Conservation (phyloP, 2,329 filamentous ascomycete genomes). For the Xylariaceae sp. region DNA sequence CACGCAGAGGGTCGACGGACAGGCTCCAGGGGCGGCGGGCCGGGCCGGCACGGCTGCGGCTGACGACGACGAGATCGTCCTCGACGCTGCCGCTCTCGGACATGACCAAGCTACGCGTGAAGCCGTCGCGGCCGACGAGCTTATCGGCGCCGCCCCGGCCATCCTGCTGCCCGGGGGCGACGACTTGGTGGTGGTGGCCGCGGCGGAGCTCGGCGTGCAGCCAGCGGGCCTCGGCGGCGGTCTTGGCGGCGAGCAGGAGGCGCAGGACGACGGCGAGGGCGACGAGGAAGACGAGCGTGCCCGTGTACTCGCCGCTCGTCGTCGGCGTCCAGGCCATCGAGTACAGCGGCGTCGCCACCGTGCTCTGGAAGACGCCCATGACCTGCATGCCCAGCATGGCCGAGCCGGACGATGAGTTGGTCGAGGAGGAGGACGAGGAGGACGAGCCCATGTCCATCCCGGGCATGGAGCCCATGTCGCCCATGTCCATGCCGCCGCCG, state of each 20-base stretch:
- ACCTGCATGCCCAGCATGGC: constrained; percentile 25
- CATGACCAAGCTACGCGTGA: constrained; percentile 58
- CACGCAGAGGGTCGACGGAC: constrained; percentile 47
- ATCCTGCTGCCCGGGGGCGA: constrained; percentile 60
- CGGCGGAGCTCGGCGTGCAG: constrained; percentile 63
- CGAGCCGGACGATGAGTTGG: not conserved
- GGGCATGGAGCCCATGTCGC: constrained; percentile 11
- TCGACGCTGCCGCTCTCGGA: constrained; percentile 76
- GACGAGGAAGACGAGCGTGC: constrained; percentile 86
- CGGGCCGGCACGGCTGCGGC: constrained; percentile 39
- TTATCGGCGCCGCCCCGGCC: constrained; percentile 55
- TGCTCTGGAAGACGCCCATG: constrained; percentile 52
- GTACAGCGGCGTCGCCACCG: constrained; percentile 43
- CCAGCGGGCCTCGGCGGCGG: constrained; percentile 56
- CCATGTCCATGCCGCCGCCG: not conserved
- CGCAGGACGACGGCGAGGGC: constrained; percentile 65
- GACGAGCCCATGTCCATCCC: constrained; percentile 20
- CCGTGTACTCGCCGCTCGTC: constrained; percentile 67
- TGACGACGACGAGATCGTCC: constrained; percentile 65
- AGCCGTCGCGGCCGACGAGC: constrained; percentile 48
- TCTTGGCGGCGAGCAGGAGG: constrained; percentile 62
- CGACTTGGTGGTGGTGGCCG: constrained; percentile 70
- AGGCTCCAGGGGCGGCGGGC: constrained; percentile 72
- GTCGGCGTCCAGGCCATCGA: constrained; percentile 66
- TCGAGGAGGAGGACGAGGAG: constrained; percentile 13